Evolutionary conservation across 2,329 filamentous ascomycete species (phyloP), one percentile per base, ranked within the genome.

Genomic region (Chaetomium globosum): DNA sequence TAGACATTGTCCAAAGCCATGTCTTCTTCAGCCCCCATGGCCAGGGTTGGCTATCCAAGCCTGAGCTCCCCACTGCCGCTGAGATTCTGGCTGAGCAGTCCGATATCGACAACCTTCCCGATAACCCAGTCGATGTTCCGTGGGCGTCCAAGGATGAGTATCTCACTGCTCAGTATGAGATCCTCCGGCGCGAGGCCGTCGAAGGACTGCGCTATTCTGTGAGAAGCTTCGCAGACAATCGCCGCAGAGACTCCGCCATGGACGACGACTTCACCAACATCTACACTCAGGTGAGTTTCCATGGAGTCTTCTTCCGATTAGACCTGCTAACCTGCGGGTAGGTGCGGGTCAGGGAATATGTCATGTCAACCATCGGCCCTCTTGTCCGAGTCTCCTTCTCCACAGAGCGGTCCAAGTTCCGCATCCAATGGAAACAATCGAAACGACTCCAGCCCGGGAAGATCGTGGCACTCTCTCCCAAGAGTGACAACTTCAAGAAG

Each of bases 141-240:
- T 94, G 88, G 81, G 68, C 76, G 0, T 85, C 81, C 4, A 88
- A 85, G 54, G 81, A 86, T 1, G 80, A 82, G 0, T 97, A 96
- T 65, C 79, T 97, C 0, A 80, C 85, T 36, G 83, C 86, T 0
- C 91, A 96, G 58, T 96, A 95, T 73, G 80, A 86, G 3, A 83
- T 97, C 1, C 81, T 92, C 8, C 84, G 93, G 2, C 90, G 92
- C 72, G 92, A 97, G 73, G 85, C 87, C 0, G 80, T 91, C 3
- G 84, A 89, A 13, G 83, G 88, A 0, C 80, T 97, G 0, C 84
- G 92, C 7, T 82, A 86, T 67, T 87, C 90, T 0, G 83, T 96
- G 0, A 77, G 79, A 0, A 76, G 81, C 13, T 83, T 90, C 62
- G 82, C 88, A 0, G 67, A 73, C 0, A 23, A 55, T 3, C 48